Evolutionary conservation across 1,139 yeast genomes (phyloP), one percentile per base, ranked within the genome.

Genomic region (Starmera stellimalicola): DNA sequence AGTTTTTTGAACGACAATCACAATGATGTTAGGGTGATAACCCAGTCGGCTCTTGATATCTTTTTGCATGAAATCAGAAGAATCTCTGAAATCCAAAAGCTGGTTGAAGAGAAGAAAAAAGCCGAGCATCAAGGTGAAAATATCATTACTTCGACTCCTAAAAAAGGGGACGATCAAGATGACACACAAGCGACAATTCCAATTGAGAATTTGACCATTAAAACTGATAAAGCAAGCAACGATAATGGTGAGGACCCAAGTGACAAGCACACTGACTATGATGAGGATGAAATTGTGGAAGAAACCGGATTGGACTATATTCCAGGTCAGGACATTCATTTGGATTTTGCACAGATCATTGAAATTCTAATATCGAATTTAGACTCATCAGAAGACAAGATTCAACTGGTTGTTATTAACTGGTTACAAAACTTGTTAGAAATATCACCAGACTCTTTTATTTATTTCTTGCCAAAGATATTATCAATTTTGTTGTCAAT

Each of bases 321-420:
- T 14, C 84, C 84, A 4, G 96, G 96, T 0, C 95, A 87, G 52
- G 94, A 91, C 51, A 78, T 87, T 16, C 74, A 73, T 40, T 69
- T 91, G 32, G 93, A 88, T 55, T 85, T 77, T 48, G 75, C 87
- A 5, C 81, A 75, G 46, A 78, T 91, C 31, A 78, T 87, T 32
- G 84, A 77, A 37, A 87, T 88, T 30, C 58, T 91, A 29, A 72
- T 91, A 22, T 74, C 87, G 3, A 85, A 85, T 44, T 63, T 93
- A 33, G 82, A 83, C 40, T 49, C 48, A 3, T 63, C 77, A 0
- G 87, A 79, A 37, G 75, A 79, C 38, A 85, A 84, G 46, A 81
- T 88, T 32, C 94, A 85, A 53, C 58, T 78, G 22, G 84, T 83
- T 10, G 85, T 84, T 0, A 62, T 91, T 33, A 74, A 74, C 35